Percentiles rank a stretch among this genome's conserved stretches.
phyloP scores from a whole-genome alignment of 306 rosid species.

The Rosa lucieae region DNA sequence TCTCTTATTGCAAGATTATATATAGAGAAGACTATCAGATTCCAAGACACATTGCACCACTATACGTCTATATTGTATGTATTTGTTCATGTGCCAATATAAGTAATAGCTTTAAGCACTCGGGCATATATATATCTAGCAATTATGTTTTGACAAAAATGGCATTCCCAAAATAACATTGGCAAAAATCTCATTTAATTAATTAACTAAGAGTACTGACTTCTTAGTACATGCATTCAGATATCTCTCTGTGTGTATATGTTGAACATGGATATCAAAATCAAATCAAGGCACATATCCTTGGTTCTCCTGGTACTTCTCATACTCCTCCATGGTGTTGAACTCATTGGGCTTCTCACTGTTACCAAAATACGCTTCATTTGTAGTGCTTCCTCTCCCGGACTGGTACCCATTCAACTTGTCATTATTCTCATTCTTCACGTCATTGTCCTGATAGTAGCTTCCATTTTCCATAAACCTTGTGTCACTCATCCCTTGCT shows the following conservation, averaged over 20 bases:
- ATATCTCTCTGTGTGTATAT: neutral
- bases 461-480: conserved; percentile 62
- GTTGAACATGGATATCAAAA: neutral
- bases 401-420: conserved; percentile 28
- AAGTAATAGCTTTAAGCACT: no score
- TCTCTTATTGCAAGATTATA: no score
- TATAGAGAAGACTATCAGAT: no score
- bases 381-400: conserved; percentile 34
- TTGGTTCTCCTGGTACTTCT: conserved; percentile 52
- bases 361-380: conserved; percentile 32
- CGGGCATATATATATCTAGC: no score
- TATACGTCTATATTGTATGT: no score
- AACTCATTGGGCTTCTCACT: conserved; percentile 36
- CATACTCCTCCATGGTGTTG: conserved; percentile 79
- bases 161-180: neutral
- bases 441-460: conserved; percentile 30
- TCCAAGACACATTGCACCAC: no score
- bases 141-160: no score
- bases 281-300: conserved; percentile 41
- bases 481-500: conserved; percentile 85
- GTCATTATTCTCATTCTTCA: conserved; percentile 30
- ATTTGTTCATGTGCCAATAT: no score
- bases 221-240: neutral
- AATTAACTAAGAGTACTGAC: neutral
- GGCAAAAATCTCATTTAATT: neutral